Evolutionary conservation across 2,329 filamentous ascomycete genomes (phyloP).

Genomic region (Sodiomyces alkalinus): DNA sequence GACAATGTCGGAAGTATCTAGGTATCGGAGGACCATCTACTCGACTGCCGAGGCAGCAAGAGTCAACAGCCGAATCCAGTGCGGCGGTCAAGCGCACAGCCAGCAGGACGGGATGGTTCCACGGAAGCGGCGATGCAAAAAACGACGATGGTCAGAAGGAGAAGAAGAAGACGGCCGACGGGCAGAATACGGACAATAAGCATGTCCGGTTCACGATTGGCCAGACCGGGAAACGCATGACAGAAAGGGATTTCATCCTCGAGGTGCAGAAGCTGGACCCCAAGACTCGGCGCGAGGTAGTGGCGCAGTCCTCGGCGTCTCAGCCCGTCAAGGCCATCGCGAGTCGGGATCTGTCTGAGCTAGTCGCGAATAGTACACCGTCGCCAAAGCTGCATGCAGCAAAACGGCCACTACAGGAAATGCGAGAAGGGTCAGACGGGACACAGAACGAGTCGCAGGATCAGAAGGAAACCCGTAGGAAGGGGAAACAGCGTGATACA

Average conservation of each 20-base stretch:
- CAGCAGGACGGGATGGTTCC: conserved; percentile 35
- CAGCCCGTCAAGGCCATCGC: conserved; percentile 33
- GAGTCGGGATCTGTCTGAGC: no score
- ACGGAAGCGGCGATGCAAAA: conserved; percentile 16
- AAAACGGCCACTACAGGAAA: conserved; percentile 1
- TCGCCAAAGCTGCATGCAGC: background rate
- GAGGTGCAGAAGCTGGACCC: conserved; percentile 60
- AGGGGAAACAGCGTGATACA: background rate
- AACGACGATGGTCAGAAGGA: conserved; percentile 13
- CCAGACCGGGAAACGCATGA: conserved; percentile 59
- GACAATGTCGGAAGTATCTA: conserved; percentile 36
- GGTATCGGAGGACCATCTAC: conserved; percentile 30
- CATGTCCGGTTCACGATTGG: conserved; percentile 64
- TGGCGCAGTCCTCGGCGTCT: conserved; percentile 34
- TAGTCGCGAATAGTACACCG: no score
- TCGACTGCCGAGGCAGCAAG: conserved; percentile 12
- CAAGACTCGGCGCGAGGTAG: conserved; percentile 40
- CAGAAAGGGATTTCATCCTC: conserved; percentile 63
- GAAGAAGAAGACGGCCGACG: conserved; percentile 25
- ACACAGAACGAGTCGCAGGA: conserved; percentile 2
- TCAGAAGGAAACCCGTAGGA: conserved; percentile 1
- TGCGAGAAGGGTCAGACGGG: conserved; percentile 1
- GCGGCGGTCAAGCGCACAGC: conserved; percentile 20
- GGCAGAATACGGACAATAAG: conserved; percentile 49
- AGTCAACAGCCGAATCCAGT: background rate